Conservation (phyloP, 805 yeast species). For the Cyberlindnera misumaiensis region DNA sequence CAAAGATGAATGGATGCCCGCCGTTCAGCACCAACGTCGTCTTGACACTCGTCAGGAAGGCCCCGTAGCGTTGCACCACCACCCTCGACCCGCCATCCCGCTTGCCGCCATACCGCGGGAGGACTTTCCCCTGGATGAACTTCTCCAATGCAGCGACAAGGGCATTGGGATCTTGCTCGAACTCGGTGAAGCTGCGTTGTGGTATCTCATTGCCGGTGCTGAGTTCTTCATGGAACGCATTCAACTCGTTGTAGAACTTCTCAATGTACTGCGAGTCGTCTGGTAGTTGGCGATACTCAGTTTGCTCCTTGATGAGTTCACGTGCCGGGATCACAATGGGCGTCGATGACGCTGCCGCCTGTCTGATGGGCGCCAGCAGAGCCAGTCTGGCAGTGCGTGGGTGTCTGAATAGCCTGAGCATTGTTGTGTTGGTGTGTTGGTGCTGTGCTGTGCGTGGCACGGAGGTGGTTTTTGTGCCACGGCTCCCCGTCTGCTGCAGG, state of each 20-base stretch:
- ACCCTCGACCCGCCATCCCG: constrained; percentile 12
- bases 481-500: not conserved
- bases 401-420: not conserved
- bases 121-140: constrained; percentile 28
- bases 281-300: constrained; percentile 40
- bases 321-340: constrained; percentile 11
- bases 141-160: constrained; percentile 33
- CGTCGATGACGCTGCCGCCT: not conserved
- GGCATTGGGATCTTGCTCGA: constrained; percentile 31
- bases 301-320: constrained; percentile 18
- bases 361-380: not conserved
- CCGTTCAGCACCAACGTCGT: constrained; percentile 45
- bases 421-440: not conserved
- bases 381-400: not conserved
- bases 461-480: not conserved
- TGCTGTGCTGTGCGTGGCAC: not conserved
- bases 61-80: constrained; percentile 24
- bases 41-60: constrained; percentile 36
- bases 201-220: constrained; percentile 17
- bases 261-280: constrained; percentile 48
- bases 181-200: constrained; percentile 30
- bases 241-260: constrained; percentile 39
- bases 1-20: constrained; percentile 52
- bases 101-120: constrained; percentile 15
- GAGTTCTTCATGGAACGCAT: constrained; percentile 26